Evolutionary conservation across 305 asterid genomes (phyloP), one percentile per base, ranked within the genome.

Genomic region (Fraxinus nigra): DNA sequence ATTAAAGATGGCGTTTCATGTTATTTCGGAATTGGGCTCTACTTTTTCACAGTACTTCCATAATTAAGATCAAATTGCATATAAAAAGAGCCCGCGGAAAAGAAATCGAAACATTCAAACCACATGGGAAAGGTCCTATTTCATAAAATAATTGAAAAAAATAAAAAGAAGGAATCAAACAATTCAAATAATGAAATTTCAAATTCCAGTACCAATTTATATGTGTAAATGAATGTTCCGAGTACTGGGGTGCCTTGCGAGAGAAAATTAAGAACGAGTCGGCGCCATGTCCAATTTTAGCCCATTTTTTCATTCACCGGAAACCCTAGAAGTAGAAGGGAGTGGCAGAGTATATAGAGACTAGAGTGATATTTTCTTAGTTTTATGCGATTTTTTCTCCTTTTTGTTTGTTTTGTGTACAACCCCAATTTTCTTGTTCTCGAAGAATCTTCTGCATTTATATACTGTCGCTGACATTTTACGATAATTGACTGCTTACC

Each of bases 361-460:
- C 61, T 22, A 4, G 16, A 26, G 72, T 65, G 72, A 65, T 24
- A 26, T 63, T 75, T 85, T 40, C 30, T 28, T 4, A 37, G 18
- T 78, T 32, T 4, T 16, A 35, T 35, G 81, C 56, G 46, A 54
- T 37, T 24, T 77, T 26, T 1, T 56, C 9, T 4, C 72, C 72
- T 3, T 63, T 37, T 56, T 59, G 8, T 38, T n/a, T 22, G 13
- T 8, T 24, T 20, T 16, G 14, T 26, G 5, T 43, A 73, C 32
- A 16, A 61, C 76, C 28, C 78, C 30, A 26, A 11, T 20, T 46
- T 80, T 38, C 78, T 54, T 80, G 46, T 54, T 82, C 88, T 46
- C 65, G 82, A 85, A 85, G 88, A 82, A 72, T 76, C 79, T 67
- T 28, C 79, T 48, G 79, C 78, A 16, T 1, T 51, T 51, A 16